A percentile compares a stretch with the other conserved stretches of the same genome.
Conservation (phyloP, 2,329 filamentous ascomycete species). For the Beauveria sp. region DNA sequence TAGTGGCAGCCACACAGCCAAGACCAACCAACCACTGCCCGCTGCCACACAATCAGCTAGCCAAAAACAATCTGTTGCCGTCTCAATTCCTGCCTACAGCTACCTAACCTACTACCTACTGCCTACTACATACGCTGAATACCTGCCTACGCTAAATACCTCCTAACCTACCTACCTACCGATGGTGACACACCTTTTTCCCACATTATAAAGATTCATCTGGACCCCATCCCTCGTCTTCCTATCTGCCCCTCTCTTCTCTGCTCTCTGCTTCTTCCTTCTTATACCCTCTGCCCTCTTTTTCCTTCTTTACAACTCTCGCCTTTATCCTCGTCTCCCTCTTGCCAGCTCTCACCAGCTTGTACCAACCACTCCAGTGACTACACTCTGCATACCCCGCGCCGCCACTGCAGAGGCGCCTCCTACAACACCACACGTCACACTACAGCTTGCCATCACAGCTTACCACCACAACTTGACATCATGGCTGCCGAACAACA, state of each 20-base stretch:
- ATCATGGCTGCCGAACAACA: conserved; percentile 38
- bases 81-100: too few species aligned
- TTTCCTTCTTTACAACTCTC: conserved; percentile 1
- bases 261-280: conserved; percentile 3
- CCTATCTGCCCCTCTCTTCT: conserved; percentile 19
- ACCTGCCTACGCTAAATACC: too few species aligned
- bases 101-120: too few species aligned
- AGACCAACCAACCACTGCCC: too few species aligned
- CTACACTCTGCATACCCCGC: neutral
- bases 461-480: conserved; percentile 13
- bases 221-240: conserved; percentile 1
- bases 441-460: conserved; percentile 14
- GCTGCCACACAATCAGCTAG: too few species aligned
- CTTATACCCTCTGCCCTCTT: conserved; percentile 3
- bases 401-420: neutral
- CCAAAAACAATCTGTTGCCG: too few species aligned
- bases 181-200: neutral
- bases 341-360: neutral
- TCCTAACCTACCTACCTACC: too few species aligned
- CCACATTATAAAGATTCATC: conserved; percentile 10
- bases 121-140: too few species aligned
- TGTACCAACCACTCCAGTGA: neutral
- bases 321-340: neutral
- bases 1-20: neutral
- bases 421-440: neutral